Base-by-base conservation (phyloP, 1,284 basidiomycete genomes). In the Marasmius sp. region DNA sequence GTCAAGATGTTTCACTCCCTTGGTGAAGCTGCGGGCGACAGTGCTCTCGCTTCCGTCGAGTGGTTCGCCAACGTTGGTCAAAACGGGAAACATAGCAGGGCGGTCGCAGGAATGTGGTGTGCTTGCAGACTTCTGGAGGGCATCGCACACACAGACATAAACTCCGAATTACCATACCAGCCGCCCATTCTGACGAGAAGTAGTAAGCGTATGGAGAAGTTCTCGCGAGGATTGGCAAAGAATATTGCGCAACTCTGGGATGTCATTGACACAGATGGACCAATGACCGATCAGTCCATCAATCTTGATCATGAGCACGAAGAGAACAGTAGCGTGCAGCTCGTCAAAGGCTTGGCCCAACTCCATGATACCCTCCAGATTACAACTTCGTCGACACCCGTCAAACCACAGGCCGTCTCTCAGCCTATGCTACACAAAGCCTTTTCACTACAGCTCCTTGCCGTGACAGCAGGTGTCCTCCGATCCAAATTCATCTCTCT, bases 101-200 rank as follows among this genome's bases (percentile, higher is more conserved):
- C 87, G 3, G 86, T 87, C 1, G 85, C 93, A 0, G 92, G 92
- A 1, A 76, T 95, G n/a, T 96, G 94, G 92, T 91, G 91, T 68
- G 89, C 90, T 0, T 83, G 85, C 64, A 80, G 83, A 56, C 73
- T 97, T 0, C 72, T 97, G 58, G 88, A 93, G 65, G 95, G 95
- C 2, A 78, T 89, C 3, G 76, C 82, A 0, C 74, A 75, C 1
- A 73, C 88, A 1, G 76, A 75, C 10, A 71, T 87, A 16, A 62
- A 67, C 20, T 69, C 72, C 3, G 71, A 69, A 6, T 67, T 67
- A n/a, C 65, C 64, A n/a, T 52, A 58, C 3, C 61, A 69, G 27
- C 58, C 70, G 5, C 63, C 70, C 41, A 65, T 65, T 33, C 57
- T 61, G 6, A 68, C 66, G 39, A 69, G 68, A 57, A 73, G 75